Evolutionary conservation across 2,329 filamentous ascomycete species (phyloP).

Genomic region (Talaromyces atroroseus): DNA sequence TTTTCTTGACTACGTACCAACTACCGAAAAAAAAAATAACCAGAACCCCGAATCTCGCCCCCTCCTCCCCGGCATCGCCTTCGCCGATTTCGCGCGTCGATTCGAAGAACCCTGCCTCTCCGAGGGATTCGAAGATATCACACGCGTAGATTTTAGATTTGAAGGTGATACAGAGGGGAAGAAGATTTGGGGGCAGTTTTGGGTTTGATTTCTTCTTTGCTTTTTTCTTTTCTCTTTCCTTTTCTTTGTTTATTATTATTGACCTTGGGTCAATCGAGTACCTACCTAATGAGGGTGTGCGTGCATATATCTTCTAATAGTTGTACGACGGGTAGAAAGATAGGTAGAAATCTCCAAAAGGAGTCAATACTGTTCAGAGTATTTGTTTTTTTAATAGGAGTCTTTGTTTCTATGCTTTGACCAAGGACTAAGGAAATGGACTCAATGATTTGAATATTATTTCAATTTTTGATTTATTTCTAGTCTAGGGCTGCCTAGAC

Average conservation of each 20-base stretch:
- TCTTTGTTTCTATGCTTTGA: not conserved
- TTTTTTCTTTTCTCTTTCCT: not conserved
- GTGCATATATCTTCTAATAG: not conserved
- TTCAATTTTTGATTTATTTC: conserved; percentile 3
- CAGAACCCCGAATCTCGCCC: conserved; percentile 73
- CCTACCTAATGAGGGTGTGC: not conserved
- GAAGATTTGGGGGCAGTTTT: conserved; percentile 69
- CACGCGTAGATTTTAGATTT: conserved; percentile 69
- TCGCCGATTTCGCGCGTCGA: conserved; percentile 66
- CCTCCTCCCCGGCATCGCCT: conserved; percentile 72
- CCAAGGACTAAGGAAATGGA: not conserved
- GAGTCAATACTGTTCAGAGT: not conserved
- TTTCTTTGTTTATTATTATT: not conserved
- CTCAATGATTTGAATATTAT: not conserved
- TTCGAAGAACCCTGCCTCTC: conserved; percentile 65
- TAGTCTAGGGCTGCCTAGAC: conserved; percentile 10
- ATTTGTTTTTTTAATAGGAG: not conserved
- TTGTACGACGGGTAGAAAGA: not conserved
- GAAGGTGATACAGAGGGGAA: conserved; percentile 64
- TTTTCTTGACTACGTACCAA: not conserved
- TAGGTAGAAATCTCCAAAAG: not conserved
- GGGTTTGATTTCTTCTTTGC: conserved; percentile 42
- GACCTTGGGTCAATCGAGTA: no score
- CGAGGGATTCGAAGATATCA: conserved; percentile 82
- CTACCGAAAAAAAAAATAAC: conserved; percentile 8